A percentile compares a stretch with the other conserved stretches of the same genome.
Evolutionary conservation across 1,284 basidiomycete genomes (phyloP).

Genomic region (Pseudozyma tsukubaensis): DNA sequence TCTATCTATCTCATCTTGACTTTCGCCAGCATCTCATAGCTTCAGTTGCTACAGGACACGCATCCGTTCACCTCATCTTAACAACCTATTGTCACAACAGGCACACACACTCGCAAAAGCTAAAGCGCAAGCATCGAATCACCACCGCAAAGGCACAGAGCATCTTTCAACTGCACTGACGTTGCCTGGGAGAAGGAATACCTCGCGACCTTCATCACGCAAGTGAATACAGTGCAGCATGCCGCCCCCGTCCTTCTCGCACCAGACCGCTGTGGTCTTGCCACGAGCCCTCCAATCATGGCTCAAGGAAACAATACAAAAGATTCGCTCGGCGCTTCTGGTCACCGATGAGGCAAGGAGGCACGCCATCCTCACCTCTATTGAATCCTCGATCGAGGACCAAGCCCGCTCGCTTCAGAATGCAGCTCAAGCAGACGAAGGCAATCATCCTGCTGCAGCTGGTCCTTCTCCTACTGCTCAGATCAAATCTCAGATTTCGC

Average conservation of each 20-base stretch:
- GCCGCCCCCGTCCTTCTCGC: constrained; percentile 53
- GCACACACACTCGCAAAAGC: no score
- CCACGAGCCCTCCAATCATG: constrained; percentile 41
- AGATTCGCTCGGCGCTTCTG: constrained; percentile 30
- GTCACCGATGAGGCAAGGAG: constrained; percentile 29
- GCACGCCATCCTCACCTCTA: constrained; percentile 28
- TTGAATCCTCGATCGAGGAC: constrained; percentile 34
- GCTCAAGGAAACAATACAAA: constrained; percentile 45
- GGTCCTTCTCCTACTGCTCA: constrained; percentile 41
- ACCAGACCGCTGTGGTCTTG: constrained; percentile 39
- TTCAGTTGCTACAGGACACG: neutral
- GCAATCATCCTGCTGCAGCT: constrained; percentile 33
- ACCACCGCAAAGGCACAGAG: neutral
- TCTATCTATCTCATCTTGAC: neutral
- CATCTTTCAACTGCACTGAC: neutral
- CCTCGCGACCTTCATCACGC: neutral
- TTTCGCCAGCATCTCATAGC: neutral
- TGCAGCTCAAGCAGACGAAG: constrained; percentile 33
- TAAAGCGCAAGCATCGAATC: no score
- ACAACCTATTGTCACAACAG: no score
- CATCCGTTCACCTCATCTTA: no score
- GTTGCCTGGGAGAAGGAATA: neutral
- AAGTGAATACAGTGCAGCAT: constrained; percentile 14
- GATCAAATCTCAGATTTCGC: constrained; percentile 48
- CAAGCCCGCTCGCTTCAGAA: constrained; percentile 23